A percentile compares a stretch with the other conserved stretches of the same genome.
These are phyloP conservation scores for Cryptomeria japonica DNA, from an alignment of 75 land plant species.

Conservation along the genomic window DNA sequence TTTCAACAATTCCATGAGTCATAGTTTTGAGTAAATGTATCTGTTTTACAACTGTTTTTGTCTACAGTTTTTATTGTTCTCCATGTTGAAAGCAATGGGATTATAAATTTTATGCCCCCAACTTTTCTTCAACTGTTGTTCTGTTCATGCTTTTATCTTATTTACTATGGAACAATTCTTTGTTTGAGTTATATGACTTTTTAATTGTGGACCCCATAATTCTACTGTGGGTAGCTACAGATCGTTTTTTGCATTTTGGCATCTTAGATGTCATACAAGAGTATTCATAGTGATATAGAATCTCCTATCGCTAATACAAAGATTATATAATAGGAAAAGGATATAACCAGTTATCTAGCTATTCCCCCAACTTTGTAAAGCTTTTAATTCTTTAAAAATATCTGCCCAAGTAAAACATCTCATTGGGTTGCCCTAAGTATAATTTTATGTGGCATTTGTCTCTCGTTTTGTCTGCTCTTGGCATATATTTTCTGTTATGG, in stretches of 20 bases:
- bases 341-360: neutral
- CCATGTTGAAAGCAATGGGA: neutral
- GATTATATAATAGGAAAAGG: neutral
- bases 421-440: neutral
- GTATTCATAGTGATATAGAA: neutral
- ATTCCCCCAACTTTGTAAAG: neutral
- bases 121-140: neutral
- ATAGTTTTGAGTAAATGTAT: neutral
- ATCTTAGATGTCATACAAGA: neutral
- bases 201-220: too few species aligned
- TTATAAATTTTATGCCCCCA: neutral
- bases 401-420: neutral
- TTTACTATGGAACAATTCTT: neutral
- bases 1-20: neutral
- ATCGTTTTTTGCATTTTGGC: too few species aligned
- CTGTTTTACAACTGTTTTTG: neutral
- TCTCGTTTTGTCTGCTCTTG: neutral
- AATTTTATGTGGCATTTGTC: neutral
- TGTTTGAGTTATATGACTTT: neutral
- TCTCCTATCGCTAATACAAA: too few species aligned
- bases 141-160: neutral
- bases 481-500: neutral
- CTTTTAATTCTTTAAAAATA: neutral
- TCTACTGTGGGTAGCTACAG: too few species aligned
- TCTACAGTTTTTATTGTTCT: neutral